A percentile compares a stretch with the other conserved stretches of the same genome.
Conservation (phyloP, 2,329 filamentous ascomycete genomes). For the Alternaria sp. region DNA sequence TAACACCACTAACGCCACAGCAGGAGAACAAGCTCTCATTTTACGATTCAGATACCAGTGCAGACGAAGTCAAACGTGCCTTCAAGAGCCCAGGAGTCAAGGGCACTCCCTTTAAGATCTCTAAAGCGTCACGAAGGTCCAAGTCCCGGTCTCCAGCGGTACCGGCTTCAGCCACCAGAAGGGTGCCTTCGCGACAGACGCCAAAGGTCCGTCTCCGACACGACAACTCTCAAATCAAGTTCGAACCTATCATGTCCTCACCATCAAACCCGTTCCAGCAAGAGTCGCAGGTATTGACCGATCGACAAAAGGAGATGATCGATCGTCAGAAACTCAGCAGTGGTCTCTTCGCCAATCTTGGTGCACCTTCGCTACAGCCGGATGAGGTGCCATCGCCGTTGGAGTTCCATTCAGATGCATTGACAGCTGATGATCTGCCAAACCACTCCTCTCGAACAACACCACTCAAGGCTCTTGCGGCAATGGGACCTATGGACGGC, state of each 20-base stretch:
- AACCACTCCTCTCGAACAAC: slow-evolving; percentile 34
- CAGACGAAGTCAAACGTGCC: slow-evolving; percentile 19
- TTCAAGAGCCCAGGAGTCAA: slow-evolving; percentile 36
- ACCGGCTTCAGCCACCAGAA: slow-evolving; percentile 29
- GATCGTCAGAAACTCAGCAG: slow-evolving; percentile 73
- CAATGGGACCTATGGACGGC: slow-evolving; percentile 46
- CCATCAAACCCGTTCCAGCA: slow-evolving; percentile 55
- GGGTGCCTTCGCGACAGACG: slow-evolving; percentile 39
- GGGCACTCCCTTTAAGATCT: slow-evolving; percentile 40
- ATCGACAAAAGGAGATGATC: slow-evolving; percentile 79
- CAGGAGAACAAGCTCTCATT: slow-evolving; percentile 36
- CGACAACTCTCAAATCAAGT: slow-evolving; percentile 83
- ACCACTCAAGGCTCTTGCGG: slow-evolving; percentile 35
- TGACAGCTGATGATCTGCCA: slow-evolving; percentile 36
- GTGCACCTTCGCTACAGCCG: slow-evolving; percentile 28
- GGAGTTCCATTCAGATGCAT: slow-evolving; percentile 42
- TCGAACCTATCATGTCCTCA: slow-evolving; percentile 73
- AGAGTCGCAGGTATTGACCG: slow-evolving; percentile 79
- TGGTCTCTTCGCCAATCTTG: slow-evolving; percentile 72
- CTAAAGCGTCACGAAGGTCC: slow-evolving; percentile 33
- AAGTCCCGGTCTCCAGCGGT: slow-evolving; percentile 40
- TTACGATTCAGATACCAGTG: slow-evolving; percentile 52
- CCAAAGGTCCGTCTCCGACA: slow-evolving; percentile 71
- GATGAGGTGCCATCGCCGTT: slow-evolving; percentile 34
- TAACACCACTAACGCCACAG: slow-evolving; percentile 46